phyloP scores from a whole-genome alignment of 1,284 basidiomycete species.

The Athelia psychrophila region DNA sequence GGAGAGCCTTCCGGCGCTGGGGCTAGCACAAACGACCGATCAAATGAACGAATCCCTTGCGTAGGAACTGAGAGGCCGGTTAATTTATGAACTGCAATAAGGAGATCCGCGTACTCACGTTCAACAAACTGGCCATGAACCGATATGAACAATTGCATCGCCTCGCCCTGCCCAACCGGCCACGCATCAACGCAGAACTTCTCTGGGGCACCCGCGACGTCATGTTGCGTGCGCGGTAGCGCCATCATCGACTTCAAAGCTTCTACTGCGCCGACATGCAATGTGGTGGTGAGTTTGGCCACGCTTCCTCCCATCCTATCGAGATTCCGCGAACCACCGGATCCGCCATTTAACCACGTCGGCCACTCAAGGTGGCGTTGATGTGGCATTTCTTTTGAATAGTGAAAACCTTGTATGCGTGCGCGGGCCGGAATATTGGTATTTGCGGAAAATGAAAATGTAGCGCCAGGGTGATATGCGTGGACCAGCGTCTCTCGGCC shows the following conservation, averaged over 20 bases:
- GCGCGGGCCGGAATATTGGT: constrained; percentile 77
- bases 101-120: constrained; percentile 46
- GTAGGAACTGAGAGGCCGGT: constrained; percentile 38
- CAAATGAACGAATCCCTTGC: constrained; percentile 86
- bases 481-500: constrained; percentile 67
- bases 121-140: constrained; percentile 94
- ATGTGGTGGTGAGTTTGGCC: constrained; percentile 62
- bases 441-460: constrained; percentile 87
- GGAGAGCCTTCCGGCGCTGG: constrained; percentile 78
- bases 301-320: constrained; percentile 58
- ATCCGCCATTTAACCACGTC: constrained; percentile 56
- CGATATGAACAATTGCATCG: constrained; percentile 70
- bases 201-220: constrained; percentile 65
- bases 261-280: constrained; percentile 74
- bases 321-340: constrained; percentile 75
- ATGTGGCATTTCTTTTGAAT: constrained; percentile 65
- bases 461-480: constrained; percentile 82
- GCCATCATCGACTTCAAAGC: constrained; percentile 60
- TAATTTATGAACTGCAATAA: constrained; percentile 9
- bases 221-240: constrained; percentile 82
- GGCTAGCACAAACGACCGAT: constrained; percentile 86
- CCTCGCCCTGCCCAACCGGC: constrained; percentile 64
- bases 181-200: constrained; percentile 93
- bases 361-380: constrained; percentile 79
- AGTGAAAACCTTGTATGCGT: constrained; percentile 62